Percentiles rank a stretch among this genome's conserved stretches.
Evolutionary conservation across 768 basidiomycete species (phyloP).

Genomic region (Kwoniella sp.): DNA sequence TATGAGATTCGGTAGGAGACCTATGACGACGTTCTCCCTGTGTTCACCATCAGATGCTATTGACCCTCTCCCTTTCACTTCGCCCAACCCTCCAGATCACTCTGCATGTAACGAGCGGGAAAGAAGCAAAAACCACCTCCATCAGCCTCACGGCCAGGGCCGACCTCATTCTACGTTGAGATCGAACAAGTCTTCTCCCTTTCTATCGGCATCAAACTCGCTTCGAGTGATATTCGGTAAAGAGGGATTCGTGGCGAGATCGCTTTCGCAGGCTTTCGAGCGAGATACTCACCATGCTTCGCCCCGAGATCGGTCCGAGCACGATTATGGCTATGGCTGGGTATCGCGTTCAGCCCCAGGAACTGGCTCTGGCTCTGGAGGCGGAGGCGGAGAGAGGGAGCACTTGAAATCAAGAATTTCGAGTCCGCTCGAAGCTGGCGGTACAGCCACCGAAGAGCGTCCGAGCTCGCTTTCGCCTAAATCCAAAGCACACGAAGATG

Average conservation of each 20-base stretch:
- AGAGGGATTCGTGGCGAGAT: constrained; percentile 25
- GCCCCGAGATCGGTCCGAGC: background rate
- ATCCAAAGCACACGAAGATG: constrained; percentile 1
- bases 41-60: constrained; percentile 41
- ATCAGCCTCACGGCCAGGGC: too few species aligned
- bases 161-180: constrained; percentile 5
- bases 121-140: background rate
- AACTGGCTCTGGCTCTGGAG: too few species aligned
- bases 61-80: constrained; percentile 28
- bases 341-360: too few species aligned
- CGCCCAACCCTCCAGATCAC: background rate
- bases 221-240: constrained; percentile 17
- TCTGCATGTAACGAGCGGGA: background rate
- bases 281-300: background rate
- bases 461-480: background rate
- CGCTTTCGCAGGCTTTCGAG: constrained; percentile 24
- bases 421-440: constrained; percentile 22
- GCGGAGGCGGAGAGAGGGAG: background rate
- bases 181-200: constrained; percentile 23
- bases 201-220: constrained; percentile 18
- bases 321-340: background rate
- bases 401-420: constrained; percentile 19
- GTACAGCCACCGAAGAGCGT: background rate
- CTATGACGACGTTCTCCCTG: constrained; percentile 25
- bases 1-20: constrained; percentile 10